A percentile compares a stretch with the other conserved stretches of the same genome.
These are phyloP conservation scores for Conidiobolus coronatus DNA, from an alignment of 371 early-diverging fungal genomes.

Conservation along the genomic window DNA sequence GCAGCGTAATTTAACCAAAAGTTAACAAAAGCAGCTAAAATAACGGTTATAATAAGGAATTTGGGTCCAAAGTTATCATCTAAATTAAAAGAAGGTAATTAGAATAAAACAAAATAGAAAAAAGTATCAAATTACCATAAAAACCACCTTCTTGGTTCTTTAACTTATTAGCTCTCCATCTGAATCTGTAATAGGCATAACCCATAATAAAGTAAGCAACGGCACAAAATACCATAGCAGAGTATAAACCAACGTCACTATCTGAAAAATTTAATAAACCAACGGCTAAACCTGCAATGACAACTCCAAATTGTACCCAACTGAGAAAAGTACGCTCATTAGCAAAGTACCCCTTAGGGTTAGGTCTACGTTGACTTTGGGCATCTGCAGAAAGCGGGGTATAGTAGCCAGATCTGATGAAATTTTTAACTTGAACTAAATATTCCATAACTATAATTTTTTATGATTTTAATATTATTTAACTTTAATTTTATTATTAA, in stretches of 20 bases:
- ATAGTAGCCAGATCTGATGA: too few species aligned
- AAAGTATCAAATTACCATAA: slow-evolving; percentile 13
- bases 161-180: slow-evolving; percentile 76
- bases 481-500: too few species aligned
- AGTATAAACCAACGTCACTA: slow-evolving; percentile 28
- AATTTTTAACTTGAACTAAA: too few species aligned
- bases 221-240: slow-evolving; percentile 51
- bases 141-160: slow-evolving; percentile 40
- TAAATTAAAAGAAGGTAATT: neutral
- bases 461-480: too few species aligned
- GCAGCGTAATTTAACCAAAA: slow-evolving; percentile 6
- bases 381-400: too few species aligned
- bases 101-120: neutral
- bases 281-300: slow-evolving; percentile 35
- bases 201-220: slow-evolving; percentile 59
- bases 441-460: too few species aligned
- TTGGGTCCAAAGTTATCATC: slow-evolving; percentile 64
- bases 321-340: slow-evolving; percentile 90
- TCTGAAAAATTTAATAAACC: slow-evolving; percentile 58
- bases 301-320: slow-evolving; percentile 38
- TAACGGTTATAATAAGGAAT: slow-evolving; percentile 58
- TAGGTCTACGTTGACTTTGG: neutral
- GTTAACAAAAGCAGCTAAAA: slow-evolving; percentile 69
- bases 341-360: slow-evolving; percentile 51
- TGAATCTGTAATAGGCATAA: slow-evolving; percentile 76